Base-by-base conservation (phyloP, 2,329 filamentous ascomycete genomes). In the Neocucurbitaria cava region DNA sequence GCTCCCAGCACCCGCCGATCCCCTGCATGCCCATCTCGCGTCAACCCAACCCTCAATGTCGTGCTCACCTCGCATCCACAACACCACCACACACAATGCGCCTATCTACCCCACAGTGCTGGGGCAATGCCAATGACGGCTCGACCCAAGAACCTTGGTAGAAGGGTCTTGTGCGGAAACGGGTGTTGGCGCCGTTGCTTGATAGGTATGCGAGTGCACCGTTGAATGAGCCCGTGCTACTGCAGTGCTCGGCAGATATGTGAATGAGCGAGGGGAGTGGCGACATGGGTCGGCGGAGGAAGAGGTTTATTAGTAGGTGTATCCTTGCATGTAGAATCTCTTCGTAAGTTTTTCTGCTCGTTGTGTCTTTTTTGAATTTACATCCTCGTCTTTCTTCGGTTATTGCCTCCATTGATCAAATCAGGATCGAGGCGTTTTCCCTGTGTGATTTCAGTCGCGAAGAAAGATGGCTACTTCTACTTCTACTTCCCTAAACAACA, bases 11-110 rank as follows among this genome's bases (percentile, higher is more conserved):
- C 18, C 18, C 38, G 38, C 38, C 10, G 48, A 56, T 56, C 48
- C 17, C 21, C 47, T 1, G 49, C 42, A 24, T 43, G 31, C 46
- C 42, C 3, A 18, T 46, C 53, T 59, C 57, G 41, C 64, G 64
- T 65, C 64, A 67, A 59, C 38, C 45, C 55, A 61, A 56, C 55
- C 52, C 52, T n/a, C 53, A 46, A 68, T 68, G 58, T 62, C 65
- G 65, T 61, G 54, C 60, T 68, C 49, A 43, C 31, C 5, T 31
- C 30, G 8, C 4, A 10, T 11, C 30, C 30, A n/a, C 31, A 48
- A 47, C 43, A 42, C 49, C 56, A 46, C 51, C 40, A 48, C 38
- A 23, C 18, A 41, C 28, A 3, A 30, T 15, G 39, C 46, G 46
- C 46, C 28, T 17, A 36, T 20, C 30, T 40, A 40, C 46, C 52